Conservation (phyloP, 2,329 filamentous ascomycete genomes). For the Sporothrix inflata region DNA sequence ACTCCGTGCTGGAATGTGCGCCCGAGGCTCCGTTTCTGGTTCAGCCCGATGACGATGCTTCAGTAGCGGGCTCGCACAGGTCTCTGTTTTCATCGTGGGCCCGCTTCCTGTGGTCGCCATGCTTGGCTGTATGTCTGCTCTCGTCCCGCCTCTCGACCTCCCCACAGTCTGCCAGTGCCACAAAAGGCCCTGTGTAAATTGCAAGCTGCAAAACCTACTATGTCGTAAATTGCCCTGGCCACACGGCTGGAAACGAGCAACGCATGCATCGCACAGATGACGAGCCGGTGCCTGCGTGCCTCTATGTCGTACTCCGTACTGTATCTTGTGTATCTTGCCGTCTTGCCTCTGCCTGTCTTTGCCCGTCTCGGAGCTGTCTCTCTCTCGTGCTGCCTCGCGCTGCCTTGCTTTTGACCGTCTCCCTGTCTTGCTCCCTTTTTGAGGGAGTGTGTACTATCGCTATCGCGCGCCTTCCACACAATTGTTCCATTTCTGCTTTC, state of each 20-base stretch:
- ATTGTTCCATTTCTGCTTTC: conserved; percentile 7
- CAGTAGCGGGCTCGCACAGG: background rate
- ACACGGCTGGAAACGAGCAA: conserved; percentile 6
- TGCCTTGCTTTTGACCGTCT: background rate
- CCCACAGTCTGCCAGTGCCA: background rate
- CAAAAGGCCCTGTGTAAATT: background rate
- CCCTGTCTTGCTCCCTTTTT: background rate
- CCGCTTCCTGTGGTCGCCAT: background rate
- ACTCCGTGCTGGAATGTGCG: background rate
- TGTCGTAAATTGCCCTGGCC: background rate
- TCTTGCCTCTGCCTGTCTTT: background rate
- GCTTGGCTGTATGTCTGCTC: background rate
- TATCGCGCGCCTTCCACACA: background rate
- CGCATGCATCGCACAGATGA: background rate
- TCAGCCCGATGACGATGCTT: conserved; percentile 15
- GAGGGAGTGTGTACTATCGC: background rate
- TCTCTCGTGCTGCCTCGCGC: background rate
- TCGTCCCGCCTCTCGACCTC: background rate
- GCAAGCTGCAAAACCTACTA: background rate
- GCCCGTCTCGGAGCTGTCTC: conserved; percentile 4
- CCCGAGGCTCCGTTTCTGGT: background rate
- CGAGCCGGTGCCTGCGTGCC: background rate
- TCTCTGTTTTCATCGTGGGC: conserved; percentile 9
- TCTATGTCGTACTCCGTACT: background rate
- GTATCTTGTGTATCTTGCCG: background rate